Evolutionary conservation across 208 protist genomes (phyloP).

Genomic region (Trypanosoma conorhini): DNA sequence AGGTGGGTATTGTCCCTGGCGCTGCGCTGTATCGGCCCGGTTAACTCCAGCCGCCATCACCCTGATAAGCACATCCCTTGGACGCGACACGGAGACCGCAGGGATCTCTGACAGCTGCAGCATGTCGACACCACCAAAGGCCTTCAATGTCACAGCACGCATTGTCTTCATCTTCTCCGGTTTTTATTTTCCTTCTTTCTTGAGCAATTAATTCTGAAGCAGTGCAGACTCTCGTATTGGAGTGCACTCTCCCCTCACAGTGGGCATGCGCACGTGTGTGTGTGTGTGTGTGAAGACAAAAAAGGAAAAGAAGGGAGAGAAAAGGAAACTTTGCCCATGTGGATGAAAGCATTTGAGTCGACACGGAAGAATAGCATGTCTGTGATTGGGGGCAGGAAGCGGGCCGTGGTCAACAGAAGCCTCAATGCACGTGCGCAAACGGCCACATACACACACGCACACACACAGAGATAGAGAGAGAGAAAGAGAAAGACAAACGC

Average conservation of each 20-base stretch:
- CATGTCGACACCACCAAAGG: slow-evolving; percentile 64
- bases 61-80: slow-evolving; percentile 78
- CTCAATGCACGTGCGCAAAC: background rate
- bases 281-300: slow-evolving; percentile 11
- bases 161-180: slow-evolving; percentile 63
- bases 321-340: slow-evolving; percentile 8
- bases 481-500: no score
- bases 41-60: slow-evolving; percentile 91
- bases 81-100: slow-evolving; percentile 31
- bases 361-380: background rate
- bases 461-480: background rate
- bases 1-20: slow-evolving; percentile 86
- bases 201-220: background rate
- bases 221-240: background rate
- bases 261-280: background rate
- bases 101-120: slow-evolving; percentile 58
- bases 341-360: background rate
- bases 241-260: background rate
- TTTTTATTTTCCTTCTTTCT: background rate
- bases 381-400: background rate
- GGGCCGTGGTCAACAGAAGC: background rate
- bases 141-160: slow-evolving; percentile 77
- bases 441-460: background rate
- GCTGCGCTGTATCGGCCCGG: slow-evolving; percentile 81
- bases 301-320: slow-evolving; percentile 16